Percentiles rank a stretch among this genome's conserved stretches.
phyloP scores from a whole-genome alignment of 306 rosid genomes.

The Oxytropis ochrocephala region DNA sequence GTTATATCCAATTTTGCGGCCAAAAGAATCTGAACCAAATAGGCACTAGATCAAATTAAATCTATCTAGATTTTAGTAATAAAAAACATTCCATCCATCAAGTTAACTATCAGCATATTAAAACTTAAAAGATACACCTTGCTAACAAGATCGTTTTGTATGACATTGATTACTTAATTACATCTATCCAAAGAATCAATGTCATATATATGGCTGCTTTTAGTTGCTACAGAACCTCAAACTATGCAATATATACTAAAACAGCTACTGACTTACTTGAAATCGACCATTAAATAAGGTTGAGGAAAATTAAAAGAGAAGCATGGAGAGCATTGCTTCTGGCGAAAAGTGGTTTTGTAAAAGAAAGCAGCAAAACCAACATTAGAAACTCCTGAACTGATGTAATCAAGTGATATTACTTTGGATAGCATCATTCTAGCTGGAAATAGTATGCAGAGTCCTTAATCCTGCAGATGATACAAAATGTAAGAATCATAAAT shows the following conservation, averaged over 20 bases:
- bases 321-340: conserved; percentile 26
- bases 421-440: conserved; percentile 18
- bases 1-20: no score
- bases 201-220: not conserved
- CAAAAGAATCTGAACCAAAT: no score
- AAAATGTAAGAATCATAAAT: conserved; percentile 2
- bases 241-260: not conserved
- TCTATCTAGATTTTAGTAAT: not conserved
- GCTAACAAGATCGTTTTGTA: not conserved
- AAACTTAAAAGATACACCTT: not conserved
- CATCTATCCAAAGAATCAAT: not conserved
- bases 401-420: conserved; percentile 21
- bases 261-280: conserved; percentile 45
- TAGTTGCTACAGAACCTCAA: not conserved
- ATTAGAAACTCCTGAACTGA: conserved; percentile 24
- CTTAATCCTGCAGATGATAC: conserved; percentile 21
- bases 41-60: not conserved
- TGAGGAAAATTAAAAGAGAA: conserved; percentile 29
- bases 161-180: conserved; percentile 3
- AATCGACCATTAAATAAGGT: conserved; percentile 33
- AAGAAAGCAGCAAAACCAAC: conserved; percentile 25
- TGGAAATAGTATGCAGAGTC: conserved; percentile 30
- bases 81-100: not conserved
- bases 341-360: conserved; percentile 23
- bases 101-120: not conserved